phyloP scores from a whole-genome alignment of 2,329 filamentous ascomycete species.

The Aspergillus ochraceoroseus region DNA sequence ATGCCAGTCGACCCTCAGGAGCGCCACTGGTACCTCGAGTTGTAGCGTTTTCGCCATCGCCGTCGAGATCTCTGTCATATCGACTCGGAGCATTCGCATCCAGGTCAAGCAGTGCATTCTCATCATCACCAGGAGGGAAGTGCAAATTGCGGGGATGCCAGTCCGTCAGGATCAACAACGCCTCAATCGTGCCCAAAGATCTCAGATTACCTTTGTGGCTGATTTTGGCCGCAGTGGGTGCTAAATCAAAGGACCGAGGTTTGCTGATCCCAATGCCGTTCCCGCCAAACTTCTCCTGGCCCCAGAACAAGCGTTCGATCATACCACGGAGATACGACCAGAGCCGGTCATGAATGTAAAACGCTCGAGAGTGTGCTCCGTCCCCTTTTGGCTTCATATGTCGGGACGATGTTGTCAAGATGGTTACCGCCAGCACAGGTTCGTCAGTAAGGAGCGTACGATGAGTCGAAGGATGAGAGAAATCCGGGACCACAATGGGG shows the following conservation, averaged over 20 bases:
- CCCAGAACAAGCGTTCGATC: conserved; percentile 93
- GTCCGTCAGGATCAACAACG: conserved; percentile 86
- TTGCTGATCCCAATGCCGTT: conserved; percentile 57
- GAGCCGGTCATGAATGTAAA: conserved; percentile 88
- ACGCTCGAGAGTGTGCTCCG: conserved; percentile 74
- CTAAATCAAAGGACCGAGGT: conserved; percentile 65
- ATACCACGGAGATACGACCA: conserved; percentile 93
- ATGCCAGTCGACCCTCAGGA: conserved; percentile 71
- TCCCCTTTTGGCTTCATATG: conserved; percentile 76
- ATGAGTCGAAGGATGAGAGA: conserved; percentile 75
- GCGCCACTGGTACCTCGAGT: conserved; percentile 51
- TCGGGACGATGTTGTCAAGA: conserved; percentile 84
- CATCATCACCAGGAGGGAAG: conserved; percentile 71
- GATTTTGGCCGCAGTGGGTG: conserved; percentile 49
- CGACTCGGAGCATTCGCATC: conserved; percentile 62
- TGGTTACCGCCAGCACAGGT: conserved; percentile 84
- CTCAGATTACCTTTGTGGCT: conserved; percentile 69
- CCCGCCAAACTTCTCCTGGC: conserved; percentile 89
- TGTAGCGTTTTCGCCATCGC: conserved; percentile 39
- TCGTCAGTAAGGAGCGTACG: conserved; percentile 78
- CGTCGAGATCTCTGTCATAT: conserved; percentile 45
- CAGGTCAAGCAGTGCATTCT: conserved; percentile 60
- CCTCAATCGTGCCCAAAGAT: conserved; percentile 90
- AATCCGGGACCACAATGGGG: conserved; percentile 88
- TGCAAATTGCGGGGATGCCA: conserved; percentile 95